Percentiles rank a stretch among this genome's conserved stretches.
Evolutionary conservation across 345 rosid species (phyloP).

Genomic region (Rhizophora mangle): DNA sequence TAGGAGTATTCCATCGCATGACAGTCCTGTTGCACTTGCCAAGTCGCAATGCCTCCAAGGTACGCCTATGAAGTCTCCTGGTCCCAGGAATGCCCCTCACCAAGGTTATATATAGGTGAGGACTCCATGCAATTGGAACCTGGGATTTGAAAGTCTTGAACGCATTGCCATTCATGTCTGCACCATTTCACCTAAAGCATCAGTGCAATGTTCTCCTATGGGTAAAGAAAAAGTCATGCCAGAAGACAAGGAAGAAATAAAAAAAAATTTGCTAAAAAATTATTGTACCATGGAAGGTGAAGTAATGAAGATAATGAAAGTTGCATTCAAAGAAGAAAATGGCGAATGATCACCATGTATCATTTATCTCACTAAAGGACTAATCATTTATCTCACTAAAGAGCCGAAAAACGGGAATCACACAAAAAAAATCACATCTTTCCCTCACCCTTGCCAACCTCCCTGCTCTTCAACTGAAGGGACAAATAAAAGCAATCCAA

Average conservation of each 20-base stretch:
- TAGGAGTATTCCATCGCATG: constrained; percentile 55
- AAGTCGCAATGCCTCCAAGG: constrained; percentile 69
- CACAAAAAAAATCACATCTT: too few species aligned
- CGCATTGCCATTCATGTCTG: constrained; percentile 50
- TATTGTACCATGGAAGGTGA: too few species aligned
- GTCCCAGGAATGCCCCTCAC: constrained; percentile 87
- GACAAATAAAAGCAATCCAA: too few species aligned
- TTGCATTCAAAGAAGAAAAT: too few species aligned
- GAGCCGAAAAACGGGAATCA: too few species aligned
- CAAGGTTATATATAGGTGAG: constrained; percentile 60
- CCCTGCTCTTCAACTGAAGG: too few species aligned
- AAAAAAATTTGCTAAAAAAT: background rate
- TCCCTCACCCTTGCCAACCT: too few species aligned
- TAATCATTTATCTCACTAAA: too few species aligned
- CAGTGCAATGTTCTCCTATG: background rate
- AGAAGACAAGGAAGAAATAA: background rate
- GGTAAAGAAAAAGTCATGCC: background rate
- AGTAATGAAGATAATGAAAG: too few species aligned
- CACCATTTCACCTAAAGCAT: background rate
- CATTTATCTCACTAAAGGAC: too few species aligned
- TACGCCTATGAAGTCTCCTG: constrained; percentile 74
- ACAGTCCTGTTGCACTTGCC: constrained; percentile 73
- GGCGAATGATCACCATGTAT: too few species aligned
- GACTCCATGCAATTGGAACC: constrained; percentile 64
- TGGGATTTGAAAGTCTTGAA: constrained; percentile 72